Conservation (phyloP, 169 alveolate species). For the Plasmodium gaboni region DNA sequence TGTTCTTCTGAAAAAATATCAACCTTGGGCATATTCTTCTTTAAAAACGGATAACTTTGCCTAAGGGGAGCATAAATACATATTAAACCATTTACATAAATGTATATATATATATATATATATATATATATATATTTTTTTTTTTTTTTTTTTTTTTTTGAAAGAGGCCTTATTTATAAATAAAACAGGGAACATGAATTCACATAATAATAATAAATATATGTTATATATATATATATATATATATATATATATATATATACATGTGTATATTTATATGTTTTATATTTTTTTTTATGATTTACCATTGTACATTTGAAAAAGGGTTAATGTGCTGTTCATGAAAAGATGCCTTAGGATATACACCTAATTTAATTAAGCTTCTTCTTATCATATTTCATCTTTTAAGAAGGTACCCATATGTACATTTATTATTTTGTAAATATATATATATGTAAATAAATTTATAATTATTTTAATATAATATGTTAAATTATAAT, state of each 20-base stretch:
- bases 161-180: no score
- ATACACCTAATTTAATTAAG: slow-evolving; percentile 66
- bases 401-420: slow-evolving; percentile 6
- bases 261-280: neutral
- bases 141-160: neutral
- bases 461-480: neutral
- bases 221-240: neutral
- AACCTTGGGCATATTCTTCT: slow-evolving; percentile 89
- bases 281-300: neutral
- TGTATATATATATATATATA: neutral
- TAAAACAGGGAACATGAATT: no score
- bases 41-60: slow-evolving; percentile 88
- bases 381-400: slow-evolving; percentile 62
- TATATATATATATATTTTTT: neutral
- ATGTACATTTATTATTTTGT: neutral
- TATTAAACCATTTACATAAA: neutral
- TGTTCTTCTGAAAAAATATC: slow-evolving; percentile 88
- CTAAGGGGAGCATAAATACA: slow-evolving; percentile 40
- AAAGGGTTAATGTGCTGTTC: slow-evolving; percentile 89
- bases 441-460: slow-evolving; percentile 2
- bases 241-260: neutral
- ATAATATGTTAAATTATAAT: no score
- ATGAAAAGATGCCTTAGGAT: slow-evolving; percentile 86
- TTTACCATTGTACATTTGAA: slow-evolving; percentile 90
- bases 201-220: neutral